These are phyloP conservation scores for Diplosphaera chodatii DNA, from an alignment of 139 green algal genomes.

Conservation along the genomic window DNA sequence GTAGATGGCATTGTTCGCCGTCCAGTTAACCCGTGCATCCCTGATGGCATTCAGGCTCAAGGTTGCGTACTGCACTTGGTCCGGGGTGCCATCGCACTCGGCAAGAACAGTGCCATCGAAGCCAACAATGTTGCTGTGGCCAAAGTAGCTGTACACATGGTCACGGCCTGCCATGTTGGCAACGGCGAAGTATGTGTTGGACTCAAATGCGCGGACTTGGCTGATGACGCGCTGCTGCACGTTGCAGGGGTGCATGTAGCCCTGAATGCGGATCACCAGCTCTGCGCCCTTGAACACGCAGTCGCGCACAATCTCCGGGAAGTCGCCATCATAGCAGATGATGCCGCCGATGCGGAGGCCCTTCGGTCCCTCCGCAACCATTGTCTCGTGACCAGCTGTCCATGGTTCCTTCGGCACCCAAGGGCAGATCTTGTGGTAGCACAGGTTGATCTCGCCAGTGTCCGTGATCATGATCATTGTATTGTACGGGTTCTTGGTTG, in stretches of 20 bases:
- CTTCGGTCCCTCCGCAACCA: slow-evolving; percentile 37
- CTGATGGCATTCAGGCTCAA: slow-evolving; percentile 50
- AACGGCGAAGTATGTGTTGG: slow-evolving; percentile 59
- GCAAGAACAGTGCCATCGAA: slow-evolving; percentile 54
- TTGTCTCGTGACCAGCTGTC: slow-evolving; percentile 40
- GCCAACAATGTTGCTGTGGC: slow-evolving; percentile 50
- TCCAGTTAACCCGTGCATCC: slow-evolving; percentile 37
- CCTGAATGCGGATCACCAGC: slow-evolving; percentile 61
- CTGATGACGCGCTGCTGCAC: slow-evolving; percentile 54
- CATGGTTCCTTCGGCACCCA: slow-evolving; percentile 40
- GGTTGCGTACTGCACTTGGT: slow-evolving; percentile 50
- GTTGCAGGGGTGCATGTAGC: slow-evolving; percentile 58
- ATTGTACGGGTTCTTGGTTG: slow-evolving; percentile 40
- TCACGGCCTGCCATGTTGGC: slow-evolving; percentile 61
- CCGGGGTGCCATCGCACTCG: slow-evolving; percentile 38
- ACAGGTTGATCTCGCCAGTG: slow-evolving; percentile 32
- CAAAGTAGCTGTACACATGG: slow-evolving; percentile 65
- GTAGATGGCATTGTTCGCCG: slow-evolving; percentile 59
- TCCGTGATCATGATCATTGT: slow-evolving; percentile 51
- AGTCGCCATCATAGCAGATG: slow-evolving; percentile 40
- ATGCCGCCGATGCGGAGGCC: slow-evolving; percentile 11
- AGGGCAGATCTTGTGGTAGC: slow-evolving; percentile 46
- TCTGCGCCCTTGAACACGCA: slow-evolving; percentile 60
- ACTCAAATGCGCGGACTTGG: slow-evolving; percentile 29
- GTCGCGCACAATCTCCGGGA: slow-evolving; percentile 53